Conservation (phyloP, 139 green algal genomes). For the Chlamydomonas asymmetrica region DNA sequence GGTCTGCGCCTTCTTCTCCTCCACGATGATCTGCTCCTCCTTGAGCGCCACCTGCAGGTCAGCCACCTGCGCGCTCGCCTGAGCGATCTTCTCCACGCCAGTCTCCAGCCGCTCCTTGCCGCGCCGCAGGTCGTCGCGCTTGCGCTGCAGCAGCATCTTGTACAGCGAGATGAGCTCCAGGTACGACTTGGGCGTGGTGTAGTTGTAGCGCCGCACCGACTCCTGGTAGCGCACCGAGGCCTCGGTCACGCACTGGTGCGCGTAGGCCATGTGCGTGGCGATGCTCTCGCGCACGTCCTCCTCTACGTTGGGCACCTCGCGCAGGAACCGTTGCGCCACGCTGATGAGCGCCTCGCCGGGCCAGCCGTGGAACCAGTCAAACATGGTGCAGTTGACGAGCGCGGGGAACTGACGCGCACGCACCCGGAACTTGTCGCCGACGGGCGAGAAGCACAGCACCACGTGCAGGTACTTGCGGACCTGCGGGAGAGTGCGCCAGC, state of each 20-base stretch:
- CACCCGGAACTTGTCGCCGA: conserved; percentile 89
- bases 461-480: conserved; percentile 84
- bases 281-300: conserved; percentile 69
- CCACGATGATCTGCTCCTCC: conserved; percentile 87
- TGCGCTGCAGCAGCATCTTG: conserved; percentile 70
- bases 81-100: conserved; percentile 85
- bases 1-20: conserved; percentile 87
- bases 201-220: conserved; percentile 74
- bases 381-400: conserved; percentile 80
- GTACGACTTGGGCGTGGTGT: conserved; percentile 93
- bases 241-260: conserved; percentile 64
- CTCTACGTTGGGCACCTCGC: conserved; percentile 70
- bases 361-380: conserved; percentile 87
- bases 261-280: conserved; percentile 86
- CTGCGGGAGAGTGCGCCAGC: no score
- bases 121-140: conserved; percentile 55
- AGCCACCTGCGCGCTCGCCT: conserved; percentile 79
- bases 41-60: conserved; percentile 81
- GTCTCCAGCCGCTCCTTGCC: conserved; percentile 79
- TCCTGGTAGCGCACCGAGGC: conserved; percentile 55
- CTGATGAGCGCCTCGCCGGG: conserved; percentile 80
- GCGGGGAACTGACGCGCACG: conserved; percentile 87
- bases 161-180: conserved; percentile 89
- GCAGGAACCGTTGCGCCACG: conserved; percentile 80
- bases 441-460: conserved; percentile 89